phyloP scores from a whole-genome alignment of 768 basidiomycete species.

The Termitomyces sp. region DNA sequence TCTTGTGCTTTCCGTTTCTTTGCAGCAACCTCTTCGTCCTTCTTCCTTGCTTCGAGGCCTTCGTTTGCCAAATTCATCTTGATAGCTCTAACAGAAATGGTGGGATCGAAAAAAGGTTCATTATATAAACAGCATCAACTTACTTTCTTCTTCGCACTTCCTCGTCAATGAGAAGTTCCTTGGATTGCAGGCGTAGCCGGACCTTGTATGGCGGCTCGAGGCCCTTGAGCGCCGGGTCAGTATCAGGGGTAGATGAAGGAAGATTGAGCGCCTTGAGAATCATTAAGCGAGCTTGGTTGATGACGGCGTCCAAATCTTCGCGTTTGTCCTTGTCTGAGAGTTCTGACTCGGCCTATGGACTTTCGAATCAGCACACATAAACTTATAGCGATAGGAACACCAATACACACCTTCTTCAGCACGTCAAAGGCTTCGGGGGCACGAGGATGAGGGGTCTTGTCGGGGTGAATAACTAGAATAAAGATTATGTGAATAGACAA shows the following conservation, averaged over 20 bases:
- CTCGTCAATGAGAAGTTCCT: constrained; percentile 86
- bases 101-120: not conserved
- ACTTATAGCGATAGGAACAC: not conserved
- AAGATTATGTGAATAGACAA: not conserved
- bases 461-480: constrained; percentile 88
- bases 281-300: constrained; percentile 65
- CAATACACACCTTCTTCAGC: constrained; percentile 72
- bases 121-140: constrained; percentile 18
- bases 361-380: not conserved
- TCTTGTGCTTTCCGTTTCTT: constrained; percentile 88
- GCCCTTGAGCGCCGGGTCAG: constrained; percentile 52
- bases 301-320: constrained; percentile 74
- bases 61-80: constrained; percentile 92
- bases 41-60: constrained; percentile 88
- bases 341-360: constrained; percentile 72
- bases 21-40: constrained; percentile 74
- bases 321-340: constrained; percentile 74
- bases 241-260: constrained; percentile 51
- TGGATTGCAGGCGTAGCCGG: constrained; percentile 64
- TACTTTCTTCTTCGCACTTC: constrained; percentile 82
- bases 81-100: constrained; percentile 50
- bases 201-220: constrained; percentile 60
- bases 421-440: constrained; percentile 92
- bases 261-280: constrained; percentile 61
- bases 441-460: constrained; percentile 86